Evolutionary conservation across 176 grass and related monocot genomes (phyloP), one percentile per base, ranked within the genome.

Genomic region (Bonia amplexicaulis): DNA sequence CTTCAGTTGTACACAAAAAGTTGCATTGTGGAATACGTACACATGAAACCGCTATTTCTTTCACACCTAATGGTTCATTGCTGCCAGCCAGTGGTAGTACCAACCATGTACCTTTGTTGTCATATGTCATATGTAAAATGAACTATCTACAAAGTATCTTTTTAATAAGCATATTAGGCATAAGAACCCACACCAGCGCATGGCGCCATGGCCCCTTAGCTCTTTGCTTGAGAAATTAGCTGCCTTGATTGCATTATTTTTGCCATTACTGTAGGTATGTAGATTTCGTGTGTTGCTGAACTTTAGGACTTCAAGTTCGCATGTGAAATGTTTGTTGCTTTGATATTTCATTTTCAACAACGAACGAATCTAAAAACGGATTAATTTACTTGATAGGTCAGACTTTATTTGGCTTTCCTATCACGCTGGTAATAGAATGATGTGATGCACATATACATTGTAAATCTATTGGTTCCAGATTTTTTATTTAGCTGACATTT

Each of bases 51-150:
- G 74, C 13, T 81, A 55, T 42, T 55, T 16, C 51, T 37, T 69
- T 81, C 1, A 6, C 14, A 69, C 47, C 33, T 60, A 41, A 55
- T 12, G 46, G 74, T 46, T 53, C 8, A 9, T 68, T 64, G 17
- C n/a, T 72, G 17, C 45, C 42, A 78, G 33, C 46, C 78, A 78
- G 73, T 33, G 72, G 12, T 88, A 61, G 25, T 52, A 71, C 23
- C 17, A 69, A 22, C 37, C 42, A 71, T 37, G 35, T 29, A 45
- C 42, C 52, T 29, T 45, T 66, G 6, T 8, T 63, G 29, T 29
- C 2, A 64, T 65, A 33, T 13, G 35, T 37, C 35, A 68, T 26
- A 78, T 41, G 65, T 78, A 69, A 64, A 17, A 54, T 40, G 19
- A 29, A 47, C 19, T 76, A 79, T n/a, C 29, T 14, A 23, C 60